Evolutionary conservation across 2,329 filamentous ascomycete genomes (phyloP), one percentile per base, ranked within the genome.

Genomic region (Dryadomyces quercivorus): DNA sequence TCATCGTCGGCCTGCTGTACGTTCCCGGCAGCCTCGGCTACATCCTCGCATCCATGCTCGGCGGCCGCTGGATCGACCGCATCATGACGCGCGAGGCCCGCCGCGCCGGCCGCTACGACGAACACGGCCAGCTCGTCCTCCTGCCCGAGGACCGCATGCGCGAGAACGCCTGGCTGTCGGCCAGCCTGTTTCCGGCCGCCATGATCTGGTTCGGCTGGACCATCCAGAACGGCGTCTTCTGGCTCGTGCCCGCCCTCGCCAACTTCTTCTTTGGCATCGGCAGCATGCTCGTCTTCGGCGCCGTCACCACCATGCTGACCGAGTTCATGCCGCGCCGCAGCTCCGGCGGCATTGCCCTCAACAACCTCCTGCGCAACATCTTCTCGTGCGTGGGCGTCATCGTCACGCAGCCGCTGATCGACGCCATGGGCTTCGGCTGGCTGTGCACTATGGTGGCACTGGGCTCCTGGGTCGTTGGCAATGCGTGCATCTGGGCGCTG

Each of bases 331-430:
- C 86, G 15, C 76, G 80, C 45, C 75, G 77, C 58, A 84, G 83
- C 51, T 86, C 82, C 4, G 79, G 79, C 12, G 87, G 86, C 1
- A 85, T 92, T 3, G 88, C 88, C 0, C 73, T 91, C 46, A 91
- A 92, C 67, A 92, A 92, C 64, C 88, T 92, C 62, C 74, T 88
- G 52, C 74, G 88, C 50, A 93, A 92, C 61, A 87, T 90, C 43
- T 83, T 90, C 61, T 82, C 79, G 51, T 90, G 85, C 58, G 75
- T 88, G 1, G 87, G 85, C 10, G 77, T 78, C 46, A 67, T 91
- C 36, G 78, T 90, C 18, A 80, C 84, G 0, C 77, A 84, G 57
- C 87, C 88, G 1, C 74, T 88, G 54, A 85, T 92, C 53, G 64
- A 75, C 18, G 84, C 74, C 2, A 84, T 91, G 57, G 85, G 87